Base-by-base conservation (phyloP, 805 yeast genomes). In the Pichia exigua region DNA sequence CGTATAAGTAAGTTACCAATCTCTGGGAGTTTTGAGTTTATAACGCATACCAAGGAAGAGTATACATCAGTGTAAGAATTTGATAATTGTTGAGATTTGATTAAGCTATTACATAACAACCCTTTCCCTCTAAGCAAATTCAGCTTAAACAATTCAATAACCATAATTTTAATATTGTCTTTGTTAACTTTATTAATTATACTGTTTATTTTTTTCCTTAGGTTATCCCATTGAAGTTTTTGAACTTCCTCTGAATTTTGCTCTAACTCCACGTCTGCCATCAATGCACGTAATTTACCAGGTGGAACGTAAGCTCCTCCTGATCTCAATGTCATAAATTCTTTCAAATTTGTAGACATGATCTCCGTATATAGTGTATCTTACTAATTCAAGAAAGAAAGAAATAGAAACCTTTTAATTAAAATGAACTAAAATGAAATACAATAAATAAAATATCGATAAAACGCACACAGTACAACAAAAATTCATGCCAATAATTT, bases 21-120 rank as follows among this genome's bases (percentile, higher is more conserved):
- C 38, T 77, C 77, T 0, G 95, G 94, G 4, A 87, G 63, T 57
- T 83, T 79, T 6, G 85, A 75, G 64, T 86, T 85, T 12, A 89
- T 48, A 0, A 83, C 73, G 2, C 83, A 73, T 0, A 78, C 73
- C 38, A 89, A 59, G 0, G 85, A 69, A 0, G 90, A 80, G 57
- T 77, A 82, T 1, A 76, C 73, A 0, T 78, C 65, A 0, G 85
- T 73, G 42, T 57, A 57, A 4, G 52, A 48, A 18, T 65, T 43
- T 15, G 81, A 71, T 9, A 61, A 63, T 15, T 72, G 60, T 59
- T 81, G 86, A 0, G 77, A 73, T 45, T 74, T 73, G 75, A 86
- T 78, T 2, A 87, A 47, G 42, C 76, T 67, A 46, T 81, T 72
- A n/a, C 78, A 78, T 11, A 87, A 64, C 1, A 83, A 56, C 1